Base-by-base conservation (phyloP, 768 basidiomycete species). In the Pisolithus sp. region DNA sequence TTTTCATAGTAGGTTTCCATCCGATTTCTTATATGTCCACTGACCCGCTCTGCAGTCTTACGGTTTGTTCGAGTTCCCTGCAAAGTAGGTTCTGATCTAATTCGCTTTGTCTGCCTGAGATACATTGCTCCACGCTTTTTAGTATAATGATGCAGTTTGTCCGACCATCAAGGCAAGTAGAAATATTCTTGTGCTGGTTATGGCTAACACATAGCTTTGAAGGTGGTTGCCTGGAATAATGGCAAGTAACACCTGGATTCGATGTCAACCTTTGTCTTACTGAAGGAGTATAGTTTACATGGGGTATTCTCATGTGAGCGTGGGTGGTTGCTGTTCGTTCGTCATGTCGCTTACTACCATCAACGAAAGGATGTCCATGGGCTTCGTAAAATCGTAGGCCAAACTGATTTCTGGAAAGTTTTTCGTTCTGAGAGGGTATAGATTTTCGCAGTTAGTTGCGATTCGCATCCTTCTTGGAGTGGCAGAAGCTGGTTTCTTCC, bases 141-240 rank as follows among this genome's bases (percentile, higher is more conserved):
- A 52, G 42, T 48, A 59, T 58, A 57, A 75, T 81, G 5, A 65
- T 84, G 18, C 83, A 83, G 64, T 75, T 73, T 45, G 75, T 83
- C 58, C 73, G 78, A n/a, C 84, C 84, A 4, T 84, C 83, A 4
- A 73, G 75, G 79, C 75, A 59, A 51, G 68, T 53, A 24, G 41
- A 12, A 24, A 49, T 7, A 17, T 45, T 12, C 46, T 10, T 31
- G 10, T 20, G 23, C 28, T 34, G 8, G 24, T 23, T 18, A 10
- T 50, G 7, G 2, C 39, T 15, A 6, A 1, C 44, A 17, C 12
- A 20, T 45, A 17, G 20, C 9, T 17, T 26, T 17, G 26, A 49
- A 79, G 75, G 62, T 85, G 82, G 80, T 68, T 85, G 7, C 80
- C 83, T 2, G 77, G 76, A n/a, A 80, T 85, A 28, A 81, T 80